Conservation (phyloP, 2,329 filamentous ascomycete genomes). For the Nigrospora sphaerica region DNA sequence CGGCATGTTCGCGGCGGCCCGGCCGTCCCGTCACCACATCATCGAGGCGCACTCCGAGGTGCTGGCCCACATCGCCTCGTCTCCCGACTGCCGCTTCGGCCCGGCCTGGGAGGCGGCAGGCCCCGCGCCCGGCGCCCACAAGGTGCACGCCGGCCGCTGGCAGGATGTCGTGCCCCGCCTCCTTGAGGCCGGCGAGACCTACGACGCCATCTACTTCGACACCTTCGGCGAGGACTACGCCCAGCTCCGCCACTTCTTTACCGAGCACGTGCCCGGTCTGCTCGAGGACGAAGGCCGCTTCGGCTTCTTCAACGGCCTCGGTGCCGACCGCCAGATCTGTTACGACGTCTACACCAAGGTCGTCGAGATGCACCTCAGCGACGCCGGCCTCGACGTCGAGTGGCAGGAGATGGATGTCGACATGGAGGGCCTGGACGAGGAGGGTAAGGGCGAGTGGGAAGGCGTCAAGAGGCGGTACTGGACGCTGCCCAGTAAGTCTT, state of each 20-base stretch:
- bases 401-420: constrained; percentile 77
- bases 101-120: constrained; percentile 45
- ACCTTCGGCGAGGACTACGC: constrained; percentile 93
- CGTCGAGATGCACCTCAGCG: constrained; percentile 81
- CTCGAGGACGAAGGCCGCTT: constrained; percentile 68
- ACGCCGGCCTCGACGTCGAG: constrained; percentile 83
- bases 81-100: constrained; percentile 43
- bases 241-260: constrained; percentile 80
- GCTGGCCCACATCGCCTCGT: constrained; percentile 49
- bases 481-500: constrained; percentile 63
- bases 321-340: constrained; percentile 84
- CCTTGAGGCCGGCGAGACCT: constrained; percentile 59
- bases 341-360: constrained; percentile 96
- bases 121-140: constrained; percentile 60
- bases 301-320: constrained; percentile 85
- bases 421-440: constrained; percentile 53
- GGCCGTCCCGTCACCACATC: constrained; percentile 69
- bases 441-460: constrained; percentile 73
- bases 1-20: constrained; percentile 61
- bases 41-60: constrained; percentile 80
- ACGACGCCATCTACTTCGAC: constrained; percentile 93
- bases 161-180: constrained; percentile 70
- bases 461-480: constrained; percentile 86
- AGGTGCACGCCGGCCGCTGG: constrained; percentile 70
- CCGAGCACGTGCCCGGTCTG: constrained; percentile 74